A percentile compares a stretch with the other conserved stretches of the same genome.
phyloP scores from a whole-genome alignment of 2,329 filamentous ascomycete species.

The Chlorencoelia australis region DNA sequence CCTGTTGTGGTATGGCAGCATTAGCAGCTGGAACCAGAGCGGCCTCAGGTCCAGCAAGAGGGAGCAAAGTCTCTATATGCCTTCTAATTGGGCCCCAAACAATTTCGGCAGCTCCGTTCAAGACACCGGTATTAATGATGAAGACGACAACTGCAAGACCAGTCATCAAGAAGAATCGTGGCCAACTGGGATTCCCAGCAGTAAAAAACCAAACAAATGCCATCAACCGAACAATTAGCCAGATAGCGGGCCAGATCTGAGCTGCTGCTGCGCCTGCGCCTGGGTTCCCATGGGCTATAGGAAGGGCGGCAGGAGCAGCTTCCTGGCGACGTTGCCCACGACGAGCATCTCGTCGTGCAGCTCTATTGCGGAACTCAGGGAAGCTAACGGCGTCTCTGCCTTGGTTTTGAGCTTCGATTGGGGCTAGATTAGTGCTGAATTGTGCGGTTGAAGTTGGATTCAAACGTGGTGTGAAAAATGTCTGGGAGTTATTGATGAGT shows the following conservation, averaged over 20 bases:
- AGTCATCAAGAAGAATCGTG: slow-evolving; percentile 46
- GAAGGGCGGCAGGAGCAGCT: slow-evolving; percentile 6
- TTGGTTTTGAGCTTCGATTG: slow-evolving; percentile 3
- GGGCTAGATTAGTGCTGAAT: background rate
- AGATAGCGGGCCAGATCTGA: slow-evolving; percentile 48
- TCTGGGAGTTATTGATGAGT: slow-evolving; percentile 42
- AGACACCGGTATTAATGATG: slow-evolving; percentile 47
- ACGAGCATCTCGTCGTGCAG: slow-evolving; percentile 11
- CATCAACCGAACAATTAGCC: slow-evolving; percentile 47
- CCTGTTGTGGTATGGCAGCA: slow-evolving; percentile 22
- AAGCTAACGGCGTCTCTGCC: slow-evolving; percentile 9
- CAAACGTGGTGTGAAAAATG: slow-evolving; percentile 42
- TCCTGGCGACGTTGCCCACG: slow-evolving; percentile 11
- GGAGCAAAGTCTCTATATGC: slow-evolving; percentile 50
- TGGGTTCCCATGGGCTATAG: slow-evolving; percentile 20
- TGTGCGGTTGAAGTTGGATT: slow-evolving; percentile 12
- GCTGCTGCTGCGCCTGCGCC: slow-evolving; percentile 22
- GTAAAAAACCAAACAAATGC: slow-evolving; percentile 59
- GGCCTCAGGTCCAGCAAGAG: slow-evolving; percentile 35
- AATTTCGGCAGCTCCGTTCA: slow-evolving; percentile 45
- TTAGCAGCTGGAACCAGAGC: slow-evolving; percentile 26
- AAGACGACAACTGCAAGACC: slow-evolving; percentile 45
- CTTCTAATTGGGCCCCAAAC: slow-evolving; percentile 46
- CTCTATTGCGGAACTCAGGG: slow-evolving; percentile 21
- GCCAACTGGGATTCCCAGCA: slow-evolving; percentile 46